phyloP scores from a whole-genome alignment of 208 protist species.

The Leptomonas seymouri region DNA sequence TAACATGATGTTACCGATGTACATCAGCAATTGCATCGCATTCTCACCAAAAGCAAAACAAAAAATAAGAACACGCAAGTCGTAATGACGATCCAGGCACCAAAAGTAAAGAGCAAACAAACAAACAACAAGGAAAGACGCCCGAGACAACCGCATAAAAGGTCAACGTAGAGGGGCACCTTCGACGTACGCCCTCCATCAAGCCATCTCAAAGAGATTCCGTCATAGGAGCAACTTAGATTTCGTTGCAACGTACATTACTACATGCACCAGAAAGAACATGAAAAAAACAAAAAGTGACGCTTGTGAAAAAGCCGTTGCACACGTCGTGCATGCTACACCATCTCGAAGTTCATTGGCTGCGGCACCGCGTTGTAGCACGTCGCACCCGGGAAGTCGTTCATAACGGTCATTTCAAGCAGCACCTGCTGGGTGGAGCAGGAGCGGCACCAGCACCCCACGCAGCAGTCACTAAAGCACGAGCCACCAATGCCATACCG shows the following conservation, averaged over 20 bases:
- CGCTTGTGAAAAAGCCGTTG: background rate
- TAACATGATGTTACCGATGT: background rate
- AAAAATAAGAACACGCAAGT: background rate
- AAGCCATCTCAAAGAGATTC: too few species aligned
- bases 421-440: constrained; percentile 61
- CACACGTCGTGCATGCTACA: background rate
- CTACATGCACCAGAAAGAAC: background rate
- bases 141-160: too few species aligned
- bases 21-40: too few species aligned
- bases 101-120: too few species aligned
- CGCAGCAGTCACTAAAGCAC: constrained; percentile 28
- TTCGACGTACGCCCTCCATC: too few species aligned
- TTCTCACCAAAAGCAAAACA: background rate
- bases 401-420: constrained; percentile 62
- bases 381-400: constrained; percentile 61
- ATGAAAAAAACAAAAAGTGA: too few species aligned
- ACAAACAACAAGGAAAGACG: too few species aligned
- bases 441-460: constrained; percentile 35
- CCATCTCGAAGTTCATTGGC: constrained; percentile 37
- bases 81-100: too few species aligned
- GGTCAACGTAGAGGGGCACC: too few species aligned
- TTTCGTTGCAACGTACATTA: too few species aligned
- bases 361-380: constrained; percentile 37
- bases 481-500: constrained; percentile 37
- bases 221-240: too few species aligned